Conservation (phyloP, 257 asterid genomes). For the Solanum bulbocastanum region DNA sequence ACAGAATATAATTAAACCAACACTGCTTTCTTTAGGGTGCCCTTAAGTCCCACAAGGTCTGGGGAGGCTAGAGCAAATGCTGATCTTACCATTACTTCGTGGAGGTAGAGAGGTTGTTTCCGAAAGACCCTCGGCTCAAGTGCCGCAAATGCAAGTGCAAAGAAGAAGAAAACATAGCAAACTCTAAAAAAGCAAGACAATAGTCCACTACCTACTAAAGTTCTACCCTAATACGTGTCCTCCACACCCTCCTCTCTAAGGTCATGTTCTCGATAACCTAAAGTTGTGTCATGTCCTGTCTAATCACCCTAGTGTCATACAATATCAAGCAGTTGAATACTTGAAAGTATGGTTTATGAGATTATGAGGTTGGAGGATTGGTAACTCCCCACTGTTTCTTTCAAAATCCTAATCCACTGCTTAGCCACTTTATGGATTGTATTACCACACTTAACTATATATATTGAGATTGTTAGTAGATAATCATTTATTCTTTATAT, state of each 20-base stretch:
- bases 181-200: neutral
- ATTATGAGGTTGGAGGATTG: neutral
- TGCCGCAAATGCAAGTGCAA: neutral
- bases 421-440: neutral
- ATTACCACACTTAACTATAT: neutral
- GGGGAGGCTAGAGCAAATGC: neutral
- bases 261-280: neutral
- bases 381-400: neutral
- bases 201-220: neutral
- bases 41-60: neutral
- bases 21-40: neutral
- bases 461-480: neutral
- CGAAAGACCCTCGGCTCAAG: neutral
- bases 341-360: neutral
- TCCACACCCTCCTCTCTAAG: neutral
- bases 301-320: neutral
- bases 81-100: neutral
- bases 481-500: neutral
- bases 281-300: neutral
- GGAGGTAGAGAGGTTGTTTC: neutral
- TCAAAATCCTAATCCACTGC: neutral
- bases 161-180: neutral
- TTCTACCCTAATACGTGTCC: neutral
- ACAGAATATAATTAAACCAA: neutral
- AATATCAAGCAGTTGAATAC: neutral